Evolutionary conservation across 495 filamentous ascomycete genomes (phyloP).

Genomic region (Rostrohypoxylon terebratum): DNA sequence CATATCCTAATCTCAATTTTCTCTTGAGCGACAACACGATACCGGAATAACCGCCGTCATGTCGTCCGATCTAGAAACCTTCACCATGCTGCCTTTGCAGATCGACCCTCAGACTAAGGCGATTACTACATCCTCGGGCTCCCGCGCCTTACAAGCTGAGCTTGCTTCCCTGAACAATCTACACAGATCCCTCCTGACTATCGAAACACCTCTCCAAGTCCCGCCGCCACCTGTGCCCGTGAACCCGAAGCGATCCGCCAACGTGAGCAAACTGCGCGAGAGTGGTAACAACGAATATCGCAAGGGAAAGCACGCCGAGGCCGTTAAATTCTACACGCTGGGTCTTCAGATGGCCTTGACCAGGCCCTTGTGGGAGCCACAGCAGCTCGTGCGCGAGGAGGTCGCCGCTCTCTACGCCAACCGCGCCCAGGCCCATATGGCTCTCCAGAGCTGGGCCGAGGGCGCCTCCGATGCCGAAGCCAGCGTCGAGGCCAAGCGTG

Average conservation of each 20-base stretch:
- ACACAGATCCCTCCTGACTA: constrained; percentile 74
- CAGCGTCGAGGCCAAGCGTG: constrained; percentile 88
- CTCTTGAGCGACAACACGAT: background rate
- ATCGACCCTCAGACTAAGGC: constrained; percentile 84
- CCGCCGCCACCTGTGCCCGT: constrained; percentile 84
- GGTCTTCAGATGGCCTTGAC: constrained; percentile 88
- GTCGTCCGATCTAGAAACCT: constrained; percentile 75
- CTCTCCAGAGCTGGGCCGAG: constrained; percentile 80
- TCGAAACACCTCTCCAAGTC: constrained; percentile 64
- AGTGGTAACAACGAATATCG: constrained; percentile 83
- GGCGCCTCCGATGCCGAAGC: constrained; percentile 83
- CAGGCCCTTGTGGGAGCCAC: constrained; percentile 88
- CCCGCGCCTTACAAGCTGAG: constrained; percentile 69
- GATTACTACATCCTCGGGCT: constrained; percentile 53
- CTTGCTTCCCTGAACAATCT: constrained; percentile 77
- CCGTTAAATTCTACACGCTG: constrained; percentile 81
- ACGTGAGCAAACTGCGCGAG: constrained; percentile 91
- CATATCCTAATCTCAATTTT: background rate
- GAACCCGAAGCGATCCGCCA: constrained; percentile 85
- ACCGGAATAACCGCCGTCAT: constrained; percentile 51
- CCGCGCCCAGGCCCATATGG: constrained; percentile 91
- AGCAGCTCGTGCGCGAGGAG: constrained; percentile 84
- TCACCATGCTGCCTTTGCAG: constrained; percentile 81
- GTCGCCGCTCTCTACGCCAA: constrained; percentile 82
- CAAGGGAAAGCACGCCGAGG: constrained; percentile 77